A percentile compares a stretch with the other conserved stretches of the same genome.
phyloP scores from a whole-genome alignment of 495 filamentous ascomycete genomes.

The Aspergillus indologenus region DNA sequence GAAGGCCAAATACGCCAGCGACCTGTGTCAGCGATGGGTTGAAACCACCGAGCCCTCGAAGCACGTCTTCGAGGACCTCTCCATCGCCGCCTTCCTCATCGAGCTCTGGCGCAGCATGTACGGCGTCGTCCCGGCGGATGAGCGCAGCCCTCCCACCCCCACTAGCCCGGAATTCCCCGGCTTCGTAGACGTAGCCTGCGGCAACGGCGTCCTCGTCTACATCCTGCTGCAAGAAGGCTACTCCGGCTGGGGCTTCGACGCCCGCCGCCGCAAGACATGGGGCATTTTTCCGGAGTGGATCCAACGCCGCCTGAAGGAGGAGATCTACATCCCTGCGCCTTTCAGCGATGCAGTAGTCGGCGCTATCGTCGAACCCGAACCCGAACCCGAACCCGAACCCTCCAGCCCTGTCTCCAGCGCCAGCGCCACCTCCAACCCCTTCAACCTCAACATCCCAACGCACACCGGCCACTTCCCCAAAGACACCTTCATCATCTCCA shows the following conservation, averaged over 20 bases:
- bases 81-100: conserved; percentile 90
- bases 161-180: conserved; percentile 60
- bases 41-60: conserved; percentile 85
- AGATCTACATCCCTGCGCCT: conserved; percentile 68
- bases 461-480: conserved; percentile 70
- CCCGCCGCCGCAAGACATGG: conserved; percentile 80
- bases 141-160: neutral
- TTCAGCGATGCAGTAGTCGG: conserved; percentile 33
- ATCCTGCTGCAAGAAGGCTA: conserved; percentile 82
- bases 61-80: conserved; percentile 90
- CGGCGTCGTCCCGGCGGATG: conserved; percentile 26
- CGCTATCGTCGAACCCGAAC: neutral
- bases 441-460: conserved; percentile 31
- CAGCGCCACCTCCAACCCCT: conserved; percentile 6
- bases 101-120: conserved; percentile 94
- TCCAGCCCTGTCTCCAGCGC: no score
- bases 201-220: conserved; percentile 89
- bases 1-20: conserved; percentile 68
- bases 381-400: neutral
- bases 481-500: conserved; percentile 90
- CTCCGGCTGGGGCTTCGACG: conserved; percentile 86
- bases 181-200: conserved; percentile 94
- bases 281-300: conserved; percentile 58
- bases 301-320: conserved; percentile 58
- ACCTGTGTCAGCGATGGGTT: conserved; percentile 67